Evolutionary conservation across 2,329 filamentous ascomycete genomes (phyloP).

Genomic region (Xylaria sp.): DNA sequence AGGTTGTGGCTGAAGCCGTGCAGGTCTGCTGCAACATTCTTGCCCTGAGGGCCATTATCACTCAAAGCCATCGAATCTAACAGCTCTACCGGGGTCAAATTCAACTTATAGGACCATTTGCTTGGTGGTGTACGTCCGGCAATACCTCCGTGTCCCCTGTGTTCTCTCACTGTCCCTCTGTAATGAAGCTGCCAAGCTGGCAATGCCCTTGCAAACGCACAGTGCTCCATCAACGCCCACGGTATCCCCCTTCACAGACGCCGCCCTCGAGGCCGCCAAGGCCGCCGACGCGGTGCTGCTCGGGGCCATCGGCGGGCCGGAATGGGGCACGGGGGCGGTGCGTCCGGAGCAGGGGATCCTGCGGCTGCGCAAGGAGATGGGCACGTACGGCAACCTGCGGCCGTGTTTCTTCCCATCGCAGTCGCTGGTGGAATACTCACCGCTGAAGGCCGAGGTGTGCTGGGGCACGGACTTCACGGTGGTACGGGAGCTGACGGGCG

Average conservation of each 20-base stretch:
- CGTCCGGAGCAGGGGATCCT: conserved; percentile 94
- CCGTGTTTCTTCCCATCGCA: conserved; percentile 96
- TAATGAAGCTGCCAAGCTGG: background rate
- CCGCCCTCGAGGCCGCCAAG: conserved; percentile 82
- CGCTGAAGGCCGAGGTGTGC: conserved; percentile 85
- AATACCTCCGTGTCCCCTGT: background rate
- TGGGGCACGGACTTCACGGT: conserved; percentile 90
- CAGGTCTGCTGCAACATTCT: conserved; percentile 64
- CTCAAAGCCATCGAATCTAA: conserved; percentile 76
- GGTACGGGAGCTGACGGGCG: conserved; percentile 88
- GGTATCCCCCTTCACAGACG: conserved; percentile 80
- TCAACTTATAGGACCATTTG: conserved; percentile 89
- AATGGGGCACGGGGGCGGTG: conserved; percentile 91
- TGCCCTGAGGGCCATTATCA: background rate
- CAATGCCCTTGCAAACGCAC: conserved; percentile 15
- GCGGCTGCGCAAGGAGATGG: conserved; percentile 88
- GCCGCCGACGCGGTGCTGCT: conserved; percentile 87
- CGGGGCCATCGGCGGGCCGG: conserved; percentile 90
- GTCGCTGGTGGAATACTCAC: conserved; percentile 80
- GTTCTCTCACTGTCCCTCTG: background rate
- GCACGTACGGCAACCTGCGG: conserved; percentile 91
- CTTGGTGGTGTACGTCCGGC: conserved; percentile 70
- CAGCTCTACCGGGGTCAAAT: conserved; percentile 72
- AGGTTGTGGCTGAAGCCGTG: conserved; percentile 84
- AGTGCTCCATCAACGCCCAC: conserved; percentile 88